Evolutionary conservation across 805 yeast species (phyloP).

Genomic region (Pichia insulana): DNA sequence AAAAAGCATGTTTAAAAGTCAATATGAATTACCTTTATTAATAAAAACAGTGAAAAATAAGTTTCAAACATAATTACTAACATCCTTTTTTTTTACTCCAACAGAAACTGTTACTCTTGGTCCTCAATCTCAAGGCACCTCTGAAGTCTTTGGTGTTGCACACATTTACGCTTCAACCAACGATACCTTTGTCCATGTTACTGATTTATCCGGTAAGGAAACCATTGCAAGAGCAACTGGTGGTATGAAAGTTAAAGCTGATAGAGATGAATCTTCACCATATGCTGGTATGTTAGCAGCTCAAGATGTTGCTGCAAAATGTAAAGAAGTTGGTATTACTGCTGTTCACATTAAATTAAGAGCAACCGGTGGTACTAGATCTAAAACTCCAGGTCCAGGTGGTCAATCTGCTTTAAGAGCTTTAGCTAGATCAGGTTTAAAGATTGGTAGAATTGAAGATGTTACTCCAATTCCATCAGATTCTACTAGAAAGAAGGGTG

Average conservation of each 20-base stretch:
- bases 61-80: no score
- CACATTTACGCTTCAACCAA: conserved; percentile 99
- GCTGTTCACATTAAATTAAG: conserved; percentile 99
- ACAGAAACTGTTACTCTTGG: conserved; percentile 57
- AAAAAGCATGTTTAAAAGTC: no score
- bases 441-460: conserved; percentile 99
- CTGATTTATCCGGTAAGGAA: conserved; percentile 99
- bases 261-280: conserved; percentile 99
- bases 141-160: conserved; percentile 99
- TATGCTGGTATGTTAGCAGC: conserved; percentile 99
- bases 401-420: conserved; percentile 99
- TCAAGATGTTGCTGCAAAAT: conserved; percentile 97
- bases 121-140: conserved; percentile 90
- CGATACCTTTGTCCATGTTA: conserved; percentile 99
- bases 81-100: background rate
- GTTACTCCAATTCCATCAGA: conserved; percentile 99
- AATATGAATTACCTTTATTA: no score
- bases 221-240: conserved; percentile 99
- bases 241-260: conserved; percentile 99
- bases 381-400: conserved; percentile 99
- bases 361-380: conserved; percentile 99
- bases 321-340: conserved; percentile 99
- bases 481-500: conserved; percentile 99
- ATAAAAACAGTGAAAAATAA: no score
- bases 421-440: conserved; percentile 98